A percentile compares a stretch with the other conserved stretches of the same genome.
Conservation (phyloP, 106 monocot species). For the Platanthera zijinensis region DNA sequence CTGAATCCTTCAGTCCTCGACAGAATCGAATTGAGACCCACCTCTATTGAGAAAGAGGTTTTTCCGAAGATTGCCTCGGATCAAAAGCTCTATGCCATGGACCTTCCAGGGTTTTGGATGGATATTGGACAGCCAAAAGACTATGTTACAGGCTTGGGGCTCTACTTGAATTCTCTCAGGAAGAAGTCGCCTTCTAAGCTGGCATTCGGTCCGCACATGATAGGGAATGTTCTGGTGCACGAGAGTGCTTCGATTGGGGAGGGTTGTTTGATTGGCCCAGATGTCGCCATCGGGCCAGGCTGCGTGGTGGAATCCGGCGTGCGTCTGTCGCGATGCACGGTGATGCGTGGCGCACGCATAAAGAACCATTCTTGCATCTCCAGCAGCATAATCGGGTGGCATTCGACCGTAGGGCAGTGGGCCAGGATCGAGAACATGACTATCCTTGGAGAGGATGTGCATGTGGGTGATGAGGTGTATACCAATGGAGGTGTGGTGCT, state of each 20-base stretch:
- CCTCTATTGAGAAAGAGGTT: conserved; percentile 74
- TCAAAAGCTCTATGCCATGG: conserved; percentile 52
- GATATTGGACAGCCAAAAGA: conserved; percentile 62
- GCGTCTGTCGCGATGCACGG: conserved; percentile 61
- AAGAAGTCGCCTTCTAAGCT: conserved; percentile 36
- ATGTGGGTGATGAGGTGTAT: conserved; percentile 73
- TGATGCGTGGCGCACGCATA: conserved; percentile 50
- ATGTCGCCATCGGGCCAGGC: conserved; percentile 52
- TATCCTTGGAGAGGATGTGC: conserved; percentile 78
- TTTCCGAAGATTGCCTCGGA: conserved; percentile 56
- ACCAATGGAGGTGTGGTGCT: conserved; percentile 89
- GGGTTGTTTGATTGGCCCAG: conserved; percentile 67
- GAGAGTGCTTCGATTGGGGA: conserved; percentile 56
- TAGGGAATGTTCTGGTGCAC: conserved; percentile 68
- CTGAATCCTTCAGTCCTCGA: conserved; percentile 45
- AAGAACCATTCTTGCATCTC: conserved; percentile 64
- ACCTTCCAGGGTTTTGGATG: conserved; percentile 68
- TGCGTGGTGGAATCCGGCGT: conserved; percentile 69
- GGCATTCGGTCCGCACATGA: conserved; percentile 37
- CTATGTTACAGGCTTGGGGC: conserved; percentile 55
- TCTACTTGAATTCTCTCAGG: conserved; percentile 44
- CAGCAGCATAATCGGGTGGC: conserved; percentile 75
- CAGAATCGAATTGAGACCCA: conserved; percentile 46
- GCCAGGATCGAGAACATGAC: conserved; percentile 82
- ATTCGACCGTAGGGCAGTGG: conserved; percentile 75